Base-by-base conservation (phyloP, 805 yeast genomes). In the Torulaspora delbrueckii region DNA sequence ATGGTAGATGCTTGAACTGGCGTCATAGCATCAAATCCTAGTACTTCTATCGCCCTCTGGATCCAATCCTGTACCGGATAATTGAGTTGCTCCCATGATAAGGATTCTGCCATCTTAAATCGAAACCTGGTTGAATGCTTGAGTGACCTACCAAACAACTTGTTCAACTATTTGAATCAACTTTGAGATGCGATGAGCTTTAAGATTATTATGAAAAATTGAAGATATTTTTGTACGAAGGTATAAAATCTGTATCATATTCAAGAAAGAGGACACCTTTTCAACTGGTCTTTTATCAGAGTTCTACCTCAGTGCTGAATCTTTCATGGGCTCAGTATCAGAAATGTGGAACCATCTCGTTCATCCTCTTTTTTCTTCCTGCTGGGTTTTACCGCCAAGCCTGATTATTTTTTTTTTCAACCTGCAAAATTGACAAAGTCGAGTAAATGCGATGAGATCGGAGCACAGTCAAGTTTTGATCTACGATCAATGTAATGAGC, bases 1-100 rank as follows among this genome's bases (percentile, higher is more conserved):
- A 93, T 85, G 0, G 95, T 82, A 0, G 97, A 79, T 0, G 99
- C 98, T 62, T 93, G 99, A 0, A 93, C 99, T 0, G 99, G 96
- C 0, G 99, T 93, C 96, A 91, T 88, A 9, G 77, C 63, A 2
- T 78, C 76, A 61, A 77, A 90, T 2, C 95, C 96, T 50, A 84
- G 61, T 1, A 90, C 77, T n/a, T 70, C 66, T 9, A 90, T 73
- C 2, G 96, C 93, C 1, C 81, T 59, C 42, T 56, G 59, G 47
- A 87, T 63, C 95, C 95, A 87, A 7, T 86, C 84, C 31, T 78
- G 78, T 26, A 86, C 62, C 5, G 72, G 64, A 40, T 70, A 74
- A 13, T 74, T 59, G 28, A 84, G 59, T 6, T 75, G 71, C 8
- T 73, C 75, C 95, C 95, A 87, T 5, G 70, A 65, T 41, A 82